Base-by-base conservation (phyloP, 2,329 filamentous ascomycete species). In the Aureobasidium sp. region DNA sequence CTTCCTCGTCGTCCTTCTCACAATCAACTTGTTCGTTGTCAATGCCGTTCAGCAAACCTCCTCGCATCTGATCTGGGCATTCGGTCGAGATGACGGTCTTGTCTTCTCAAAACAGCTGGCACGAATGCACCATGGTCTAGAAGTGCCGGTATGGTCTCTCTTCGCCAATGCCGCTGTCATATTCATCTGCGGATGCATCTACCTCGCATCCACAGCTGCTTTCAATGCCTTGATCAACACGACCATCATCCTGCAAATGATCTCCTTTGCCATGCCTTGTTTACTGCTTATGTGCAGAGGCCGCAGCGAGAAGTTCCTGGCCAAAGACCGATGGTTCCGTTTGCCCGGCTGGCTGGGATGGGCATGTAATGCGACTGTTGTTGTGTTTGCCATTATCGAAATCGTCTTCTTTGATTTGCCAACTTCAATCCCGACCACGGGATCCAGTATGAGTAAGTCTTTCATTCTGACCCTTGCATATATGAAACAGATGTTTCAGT, bases 51-150 rank as follows among this genome's bases (percentile, higher is more conserved):
- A 52, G 9, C 62, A 63, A 36, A 84, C 82, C 44, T 60, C 65
- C 37, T 53, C 61, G 26, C 65, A 65, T n/a, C 55, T 65, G 73
- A 80, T 78, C 68, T 81, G 79, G 79, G 75, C 78, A 1, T 71
- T 82, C 15, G 80, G 82, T 37, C 80, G 82, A 32, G 83, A 85
- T 68, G 78, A 80, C 32, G 83, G 82, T 10, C 82, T 83, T 5
- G 82, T 83, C 0, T 80, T 83, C 67, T 77, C 78, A 2, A 62
- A 68, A 26, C 73, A 81, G 70, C 78, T 84, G 53, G 72, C 77
- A n/a, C 70, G 66, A 24, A 81, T 85, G 64, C 78, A 80, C 68
- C 73, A 75, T 61, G 72, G 63, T 1, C 78, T 82, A 64, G 80
- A 81, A 64, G 84, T 83, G 66, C 83, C 83, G 1, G 74, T 84